phyloP scores from a whole-genome alignment of 2,329 filamentous ascomycete species.

The Zasmidium cellare region DNA sequence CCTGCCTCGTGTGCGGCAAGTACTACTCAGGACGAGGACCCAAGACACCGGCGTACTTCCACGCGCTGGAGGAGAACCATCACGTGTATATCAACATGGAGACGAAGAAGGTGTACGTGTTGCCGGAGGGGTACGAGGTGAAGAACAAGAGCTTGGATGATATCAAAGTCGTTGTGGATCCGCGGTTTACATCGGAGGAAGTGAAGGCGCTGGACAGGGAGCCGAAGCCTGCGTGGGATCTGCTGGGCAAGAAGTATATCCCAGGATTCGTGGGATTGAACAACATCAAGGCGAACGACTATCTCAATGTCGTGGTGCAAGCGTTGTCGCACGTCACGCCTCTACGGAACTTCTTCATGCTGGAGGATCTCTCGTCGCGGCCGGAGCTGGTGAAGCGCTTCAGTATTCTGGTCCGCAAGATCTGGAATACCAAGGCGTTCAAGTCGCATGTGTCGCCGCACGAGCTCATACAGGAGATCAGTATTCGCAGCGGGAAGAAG shows the following conservation, averaged over 20 bases:
- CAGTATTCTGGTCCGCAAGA: conserved; percentile 87
- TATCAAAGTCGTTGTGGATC: conserved; percentile 97
- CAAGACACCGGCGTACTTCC: conserved; percentile 96
- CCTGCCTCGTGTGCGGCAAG: conserved; percentile 94
- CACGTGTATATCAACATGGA: conserved; percentile 99
- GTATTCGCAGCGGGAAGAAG: conserved; percentile 83
- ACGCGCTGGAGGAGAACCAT: conserved; percentile 90
- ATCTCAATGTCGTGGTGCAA: conserved; percentile 93
- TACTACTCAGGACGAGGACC: conserved; percentile 94
- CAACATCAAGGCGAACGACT: conserved; percentile 99
- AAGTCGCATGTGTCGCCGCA: conserved; percentile 96
- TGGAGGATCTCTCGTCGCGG: conserved; percentile 73
- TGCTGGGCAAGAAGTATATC: conserved; percentile 80
- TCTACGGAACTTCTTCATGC: conserved; percentile 85
- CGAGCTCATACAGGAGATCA: conserved; percentile 93
- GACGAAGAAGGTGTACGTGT: conserved; percentile 83
- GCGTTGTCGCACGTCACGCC: conserved; percentile 86
- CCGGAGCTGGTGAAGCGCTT: conserved; percentile 86
- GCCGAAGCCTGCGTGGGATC: conserved; percentile 67
- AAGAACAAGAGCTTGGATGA: conserved; percentile 92
- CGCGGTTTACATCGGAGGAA: conserved; percentile 76
- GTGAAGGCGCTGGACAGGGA: conserved; percentile 74
- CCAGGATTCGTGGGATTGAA: conserved; percentile 98
- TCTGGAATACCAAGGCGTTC: conserved; percentile 97
- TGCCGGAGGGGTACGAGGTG: conserved; percentile 97